These are phyloP conservation scores for Aspergillus brasiliensis DNA, from an alignment of 2,329 filamentous ascomycete genomes.

Conservation along the genomic window DNA sequence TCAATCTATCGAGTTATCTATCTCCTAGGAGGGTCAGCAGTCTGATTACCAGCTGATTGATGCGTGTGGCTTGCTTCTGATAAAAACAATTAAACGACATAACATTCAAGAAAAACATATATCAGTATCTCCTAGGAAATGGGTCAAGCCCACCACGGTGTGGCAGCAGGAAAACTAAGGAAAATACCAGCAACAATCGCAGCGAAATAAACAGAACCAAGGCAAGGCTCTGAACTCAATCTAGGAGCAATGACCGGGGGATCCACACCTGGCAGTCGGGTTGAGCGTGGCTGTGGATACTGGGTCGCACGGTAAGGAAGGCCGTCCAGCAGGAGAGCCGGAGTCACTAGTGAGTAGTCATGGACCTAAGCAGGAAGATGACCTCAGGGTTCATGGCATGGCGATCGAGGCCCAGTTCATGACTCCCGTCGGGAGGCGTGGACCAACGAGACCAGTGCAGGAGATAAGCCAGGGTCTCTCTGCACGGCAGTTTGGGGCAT, in stretches of 20 bases:
- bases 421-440: background rate
- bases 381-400: constrained; percentile 10
- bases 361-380: background rate
- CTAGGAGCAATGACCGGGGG: background rate
- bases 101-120: background rate
- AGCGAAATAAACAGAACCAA: constrained; percentile 1
- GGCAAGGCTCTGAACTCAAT: constrained; percentile 3
- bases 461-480: constrained; percentile 9
- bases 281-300: constrained; percentile 6
- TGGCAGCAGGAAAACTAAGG: background rate
- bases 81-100: background rate
- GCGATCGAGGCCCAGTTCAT: constrained; percentile 3
- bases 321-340: background rate
- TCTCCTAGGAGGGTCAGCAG: constrained; percentile 1
- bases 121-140: background rate
- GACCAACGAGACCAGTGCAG: background rate
- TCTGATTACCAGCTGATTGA: background rate
- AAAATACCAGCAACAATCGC: background rate
- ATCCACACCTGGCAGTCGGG: background rate
- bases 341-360: background rate
- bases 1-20: background rate
- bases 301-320: background rate
- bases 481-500: constrained; percentile 1
- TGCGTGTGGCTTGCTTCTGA: background rate
- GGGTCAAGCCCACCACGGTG: background rate